phyloP scores from a whole-genome alignment of 306 rosid genomes.

The Cucurbita maxima region DNA sequence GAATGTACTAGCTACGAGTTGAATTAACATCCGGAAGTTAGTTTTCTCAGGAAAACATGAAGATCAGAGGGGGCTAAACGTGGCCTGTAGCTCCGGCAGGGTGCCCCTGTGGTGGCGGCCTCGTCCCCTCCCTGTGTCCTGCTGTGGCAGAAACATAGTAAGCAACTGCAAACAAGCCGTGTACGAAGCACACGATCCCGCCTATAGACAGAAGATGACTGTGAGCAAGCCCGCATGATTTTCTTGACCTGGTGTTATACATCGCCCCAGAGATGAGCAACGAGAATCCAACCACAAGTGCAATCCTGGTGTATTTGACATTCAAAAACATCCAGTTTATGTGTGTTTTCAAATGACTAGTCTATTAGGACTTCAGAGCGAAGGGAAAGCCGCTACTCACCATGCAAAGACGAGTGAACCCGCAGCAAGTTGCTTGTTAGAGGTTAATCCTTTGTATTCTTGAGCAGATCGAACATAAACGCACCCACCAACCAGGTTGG shows the following conservation, averaged over 20 bases:
- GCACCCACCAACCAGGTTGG: constrained; percentile 63
- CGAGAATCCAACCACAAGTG: constrained; percentile 29
- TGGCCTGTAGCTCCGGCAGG: not conserved
- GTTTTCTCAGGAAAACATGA: not conserved
- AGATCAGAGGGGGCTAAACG: not conserved
- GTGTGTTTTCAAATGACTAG: not conserved
- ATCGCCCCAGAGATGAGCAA: constrained; percentile 44
- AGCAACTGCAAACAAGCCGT: constrained; percentile 39
- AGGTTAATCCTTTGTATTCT: constrained; percentile 20
- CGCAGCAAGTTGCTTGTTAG: constrained; percentile 37
- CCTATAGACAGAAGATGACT: constrained; percentile 46
- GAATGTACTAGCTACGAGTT: not conserved
- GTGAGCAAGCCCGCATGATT: constrained; percentile 42
- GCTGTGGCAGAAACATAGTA: constrained; percentile 44
- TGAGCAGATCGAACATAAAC: constrained; percentile 30
- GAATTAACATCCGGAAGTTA: not conserved
- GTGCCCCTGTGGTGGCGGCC: not conserved
- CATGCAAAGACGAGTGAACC: constrained; percentile 47
- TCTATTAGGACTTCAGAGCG: not conserved
- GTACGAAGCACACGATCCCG: constrained; percentile 69
- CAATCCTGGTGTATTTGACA: constrained; percentile 25
- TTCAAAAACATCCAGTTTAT: not conserved
- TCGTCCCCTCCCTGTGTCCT: constrained; percentile 18
- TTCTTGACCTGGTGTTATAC: constrained; percentile 50
- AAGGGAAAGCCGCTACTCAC: constrained; percentile 12